Conservation (phyloP, 2,329 filamentous ascomycete genomes). For the Huntiella moniliformis region DNA sequence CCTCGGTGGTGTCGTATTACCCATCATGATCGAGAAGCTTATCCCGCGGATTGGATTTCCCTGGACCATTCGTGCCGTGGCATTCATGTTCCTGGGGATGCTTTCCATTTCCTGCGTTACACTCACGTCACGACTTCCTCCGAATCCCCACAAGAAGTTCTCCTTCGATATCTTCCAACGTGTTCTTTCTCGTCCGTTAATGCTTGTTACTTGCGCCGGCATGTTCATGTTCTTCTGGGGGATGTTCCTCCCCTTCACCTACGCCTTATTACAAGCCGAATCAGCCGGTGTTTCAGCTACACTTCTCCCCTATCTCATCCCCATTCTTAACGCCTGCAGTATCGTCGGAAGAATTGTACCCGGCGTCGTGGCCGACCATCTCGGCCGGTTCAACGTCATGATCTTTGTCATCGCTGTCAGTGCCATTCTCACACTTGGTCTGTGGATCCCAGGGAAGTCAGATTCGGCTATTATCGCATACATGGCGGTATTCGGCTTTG, state of each 20-base stretch:
- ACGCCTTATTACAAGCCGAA: conserved; percentile 29
- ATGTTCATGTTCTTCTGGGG: conserved; percentile 38
- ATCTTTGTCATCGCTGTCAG: conserved; percentile 34
- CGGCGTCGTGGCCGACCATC: conserved; percentile 27
- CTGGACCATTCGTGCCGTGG: conserved; percentile 30
- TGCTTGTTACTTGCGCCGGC: conserved; percentile 24
- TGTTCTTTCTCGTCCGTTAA: conserved; percentile 27
- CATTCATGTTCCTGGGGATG: conserved; percentile 26
- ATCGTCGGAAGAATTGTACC: conserved; percentile 33
- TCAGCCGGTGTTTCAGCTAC: conserved; percentile 23
- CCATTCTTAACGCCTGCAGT: conserved; percentile 39
- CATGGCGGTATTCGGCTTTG: conserved; percentile 49
- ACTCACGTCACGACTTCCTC: conserved; percentile 25
- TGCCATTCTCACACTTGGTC: conserved; percentile 24
- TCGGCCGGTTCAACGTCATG: conserved; percentile 29
- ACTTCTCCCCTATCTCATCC: conserved; percentile 28
- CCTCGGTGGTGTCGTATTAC: conserved; percentile 36
- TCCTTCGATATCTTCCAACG: conserved; percentile 26
- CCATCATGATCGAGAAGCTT: conserved; percentile 41
- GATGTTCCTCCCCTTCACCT: conserved; percentile 36
- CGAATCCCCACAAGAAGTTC: conserved; percentile 25
- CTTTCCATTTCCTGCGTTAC: conserved; percentile 20
- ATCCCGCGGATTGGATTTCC: conserved; percentile 26
- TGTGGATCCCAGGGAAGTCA: conserved; percentile 31
- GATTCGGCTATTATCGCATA: conserved; percentile 45